phyloP scores from a whole-genome alignment of 345 rosid genomes.

The Acer saccharum region DNA sequence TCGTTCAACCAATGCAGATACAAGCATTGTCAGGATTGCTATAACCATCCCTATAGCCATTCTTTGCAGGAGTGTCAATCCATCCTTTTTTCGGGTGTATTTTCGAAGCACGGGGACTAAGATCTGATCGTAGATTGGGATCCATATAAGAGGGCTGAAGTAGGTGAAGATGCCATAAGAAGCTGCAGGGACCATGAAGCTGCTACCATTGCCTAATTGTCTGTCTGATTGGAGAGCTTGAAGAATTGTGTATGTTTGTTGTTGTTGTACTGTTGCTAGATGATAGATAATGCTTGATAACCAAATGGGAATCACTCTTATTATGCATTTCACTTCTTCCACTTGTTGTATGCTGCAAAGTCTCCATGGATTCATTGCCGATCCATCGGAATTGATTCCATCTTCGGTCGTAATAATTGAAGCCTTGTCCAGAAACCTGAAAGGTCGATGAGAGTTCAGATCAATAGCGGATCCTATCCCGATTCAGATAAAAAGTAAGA shows the following conservation, averaged over 20 bases:
- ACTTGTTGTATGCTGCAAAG: conserved; percentile 72
- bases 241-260: conserved; percentile 52
- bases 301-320: conserved; percentile 67
- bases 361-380: conserved; percentile 52
- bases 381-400: conserved; percentile 47
- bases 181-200: conserved; percentile 33
- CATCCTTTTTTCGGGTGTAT: conserved; percentile 30
- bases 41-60: conserved; percentile 48
- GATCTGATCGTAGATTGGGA: conserved; percentile 34
- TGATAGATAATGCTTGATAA: conserved; percentile 42
- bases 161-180: conserved; percentile 19
- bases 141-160: conserved; percentile 31
- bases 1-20: conserved; percentile 48
- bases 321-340: conserved; percentile 64
- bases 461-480: neutral
- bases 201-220: conserved; percentile 25
- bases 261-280: conserved; percentile 45
- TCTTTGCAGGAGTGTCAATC: conserved; percentile 37
- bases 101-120: conserved; percentile 28
- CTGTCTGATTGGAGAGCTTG: conserved; percentile 64
- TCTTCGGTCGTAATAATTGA: conserved; percentile 47
- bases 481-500: too few species aligned
- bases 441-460: neutral
- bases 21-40: conserved; percentile 37
- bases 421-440: conserved; percentile 63